Evolutionary conservation across 2,329 filamentous ascomycete genomes (phyloP), one percentile per base, ranked within the genome.

Genomic region (Scorias spongiosa): DNA sequence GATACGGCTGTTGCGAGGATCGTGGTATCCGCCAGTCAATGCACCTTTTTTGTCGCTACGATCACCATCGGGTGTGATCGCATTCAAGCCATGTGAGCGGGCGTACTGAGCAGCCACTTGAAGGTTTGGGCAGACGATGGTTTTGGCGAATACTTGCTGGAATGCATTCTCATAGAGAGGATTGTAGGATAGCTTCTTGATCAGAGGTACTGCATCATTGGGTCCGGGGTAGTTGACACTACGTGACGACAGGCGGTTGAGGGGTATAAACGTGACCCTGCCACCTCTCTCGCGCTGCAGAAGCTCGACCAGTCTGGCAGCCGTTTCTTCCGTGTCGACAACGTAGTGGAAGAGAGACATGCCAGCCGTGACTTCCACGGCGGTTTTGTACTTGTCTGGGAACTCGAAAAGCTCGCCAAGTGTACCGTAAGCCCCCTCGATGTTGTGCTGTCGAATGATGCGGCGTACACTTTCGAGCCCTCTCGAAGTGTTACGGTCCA

Each of bases 281-380:
- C 91, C 91, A 12, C 83, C 81, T 48, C 79, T 82, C 52, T 85
- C 78, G 50, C 79, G 80, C 58, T 87, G 82, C 26, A 98, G 70
- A 11, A 79, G 75, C 51, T 89, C 82, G 38, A 91, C 78, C 29
- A 95, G 75, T 52, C 78, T 76, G 1, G 84, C 86, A 1, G 88
- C 87, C 0, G 88, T 95, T 36, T 83, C 78, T 48, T 93, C 86
- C 41, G 82, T 89, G 60, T 98, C 89, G 38, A 96, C 89, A 10
- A 98, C 80, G 52, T 94, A 94, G 63, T 98, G 86, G 65, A 98
- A 98, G 8, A 98, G 71, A 59, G 86, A 93, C 49, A 80, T 81
- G 14, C 91, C 91, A 2, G 89, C 91, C 42, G 88, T 91, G 54
- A 93, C 86, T 64, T 98, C 91, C 9, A 93, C 82, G 2, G 91